Conservation (phyloP, 164 flowering plant species). For the Litsea cubeba region DNA sequence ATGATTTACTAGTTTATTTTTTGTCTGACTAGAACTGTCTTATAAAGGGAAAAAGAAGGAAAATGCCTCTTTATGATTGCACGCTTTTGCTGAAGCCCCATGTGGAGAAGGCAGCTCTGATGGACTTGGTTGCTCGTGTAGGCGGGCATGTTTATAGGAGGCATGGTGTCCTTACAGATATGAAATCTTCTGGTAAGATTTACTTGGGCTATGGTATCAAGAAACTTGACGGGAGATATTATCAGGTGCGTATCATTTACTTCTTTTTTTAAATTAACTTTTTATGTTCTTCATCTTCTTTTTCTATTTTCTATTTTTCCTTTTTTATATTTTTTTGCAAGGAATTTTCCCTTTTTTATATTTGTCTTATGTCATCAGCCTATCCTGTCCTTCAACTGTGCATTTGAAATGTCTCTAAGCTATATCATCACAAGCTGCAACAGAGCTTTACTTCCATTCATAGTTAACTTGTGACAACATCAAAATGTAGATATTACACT, state of each 20-base stretch:
- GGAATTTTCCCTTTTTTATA: too few species aligned
- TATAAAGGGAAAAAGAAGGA: background rate
- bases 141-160: constrained; percentile 66
- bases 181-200: constrained; percentile 63
- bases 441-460: too few species aligned
- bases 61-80: constrained; percentile 92
- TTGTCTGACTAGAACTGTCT: too few species aligned
- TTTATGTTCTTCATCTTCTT: background rate
- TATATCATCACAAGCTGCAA: too few species aligned
- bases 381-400: too few species aligned
- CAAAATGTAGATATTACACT: too few species aligned
- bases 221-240: constrained; percentile 83
- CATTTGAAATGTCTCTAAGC: too few species aligned
- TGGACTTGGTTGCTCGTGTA: constrained; percentile 61
- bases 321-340: too few species aligned
- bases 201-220: constrained; percentile 86
- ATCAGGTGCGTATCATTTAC: constrained; percentile 39
- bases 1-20: too few species aligned
- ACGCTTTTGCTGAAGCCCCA: constrained; percentile 78
- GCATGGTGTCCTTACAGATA: constrained; percentile 76
- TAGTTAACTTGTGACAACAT: too few species aligned
- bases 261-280: background rate
- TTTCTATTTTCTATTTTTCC: background rate
- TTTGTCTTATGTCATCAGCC: too few species aligned
- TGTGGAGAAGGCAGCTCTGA: constrained; percentile 38